Base-by-base conservation (phyloP, 805 yeast genomes). In the Maudiozyma saulgeensis region DNA sequence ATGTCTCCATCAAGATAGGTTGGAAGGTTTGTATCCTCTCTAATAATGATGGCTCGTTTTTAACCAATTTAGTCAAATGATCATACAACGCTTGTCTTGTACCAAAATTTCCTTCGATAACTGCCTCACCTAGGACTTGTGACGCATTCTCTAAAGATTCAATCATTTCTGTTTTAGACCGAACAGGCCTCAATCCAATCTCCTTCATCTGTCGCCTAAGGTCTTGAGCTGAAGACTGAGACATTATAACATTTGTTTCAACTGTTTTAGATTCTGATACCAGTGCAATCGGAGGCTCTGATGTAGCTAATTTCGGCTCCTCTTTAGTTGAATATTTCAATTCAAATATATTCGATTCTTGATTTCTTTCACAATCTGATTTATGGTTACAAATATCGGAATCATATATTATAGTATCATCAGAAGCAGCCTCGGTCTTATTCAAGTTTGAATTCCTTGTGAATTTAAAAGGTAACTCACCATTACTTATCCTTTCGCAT, bases 21-120 rank as follows among this genome's bases (percentile, higher is more conserved):
- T 64, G 64, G 43, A 59, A 63, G 1, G 62, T 59, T 47, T 62
- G 63, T 6, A 64, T 56, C 44, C 54, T 56, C 41, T 63, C 67
- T 28, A 63, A 47, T 16, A 66, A 45, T 0, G 32, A 40, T 3
- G 64, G 61, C 12, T 51, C 46, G 13, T 53, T 46, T 37, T 55
- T 51, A 13, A 60, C 53, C 6, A 61, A 40, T 7, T 53, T 41
- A 0, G 62, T 58, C 38, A 66, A 45, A 35, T 60, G 58, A 4
- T 54, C 49, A 42, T 56, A 56, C 12, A 63, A 45, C 21, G 57
- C 59, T 8, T 41, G 12, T 37, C 51, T 52, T 4, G 51, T 45
- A 18, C 51, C 51, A 13, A 54, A 28, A 28, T 28, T 28, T 8
- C 32, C 32, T 28, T 8, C 32, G 12, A 28, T 11, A 28, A 8